Evolutionary conservation across 805 yeast genomes (phyloP).

Genomic region (Schwanniomyces pseudopolymorphus): DNA sequence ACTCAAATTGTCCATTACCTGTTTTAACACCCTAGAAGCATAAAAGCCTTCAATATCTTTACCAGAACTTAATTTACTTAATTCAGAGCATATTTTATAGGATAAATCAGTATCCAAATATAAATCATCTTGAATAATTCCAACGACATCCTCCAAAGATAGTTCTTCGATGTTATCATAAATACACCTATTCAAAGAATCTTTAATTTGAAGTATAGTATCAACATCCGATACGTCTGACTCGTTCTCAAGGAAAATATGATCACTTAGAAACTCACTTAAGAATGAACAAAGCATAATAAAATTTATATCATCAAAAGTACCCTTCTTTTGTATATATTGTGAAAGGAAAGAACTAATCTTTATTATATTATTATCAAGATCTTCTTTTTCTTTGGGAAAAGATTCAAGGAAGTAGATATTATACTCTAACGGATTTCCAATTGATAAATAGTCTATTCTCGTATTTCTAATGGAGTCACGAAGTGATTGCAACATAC

Average conservation of each 20-base stretch:
- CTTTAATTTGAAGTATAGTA: background rate
- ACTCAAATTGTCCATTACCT: conserved; percentile 12
- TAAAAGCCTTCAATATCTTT: conserved; percentile 12
- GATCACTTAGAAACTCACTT: conserved; percentile 22
- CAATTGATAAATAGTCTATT: conserved; percentile 37
- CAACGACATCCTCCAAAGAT: background rate
- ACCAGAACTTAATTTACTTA: background rate
- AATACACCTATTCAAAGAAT: background rate
- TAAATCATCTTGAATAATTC: background rate
- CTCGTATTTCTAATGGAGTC: conserved; percentile 11
- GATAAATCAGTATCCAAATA: background rate
- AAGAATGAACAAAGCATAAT: conserved; percentile 8
- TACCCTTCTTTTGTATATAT: background rate
- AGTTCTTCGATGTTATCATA: background rate
- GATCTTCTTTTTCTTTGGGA: background rate
- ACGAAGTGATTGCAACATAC: conserved; percentile 21
- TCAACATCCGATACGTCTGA: background rate
- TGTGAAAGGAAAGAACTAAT: background rate
- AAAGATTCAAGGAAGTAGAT: conserved; percentile 24
- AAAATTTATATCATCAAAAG: background rate
- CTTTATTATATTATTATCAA: background rate
- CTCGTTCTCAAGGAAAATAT: conserved; percentile 12
- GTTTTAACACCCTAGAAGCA: conserved; percentile 15
- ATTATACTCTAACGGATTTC: conserved; percentile 47
- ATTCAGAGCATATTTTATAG: background rate